Conservation (phyloP, 1,284 basidiomycete genomes). For the Schizophyllum commune region DNA sequence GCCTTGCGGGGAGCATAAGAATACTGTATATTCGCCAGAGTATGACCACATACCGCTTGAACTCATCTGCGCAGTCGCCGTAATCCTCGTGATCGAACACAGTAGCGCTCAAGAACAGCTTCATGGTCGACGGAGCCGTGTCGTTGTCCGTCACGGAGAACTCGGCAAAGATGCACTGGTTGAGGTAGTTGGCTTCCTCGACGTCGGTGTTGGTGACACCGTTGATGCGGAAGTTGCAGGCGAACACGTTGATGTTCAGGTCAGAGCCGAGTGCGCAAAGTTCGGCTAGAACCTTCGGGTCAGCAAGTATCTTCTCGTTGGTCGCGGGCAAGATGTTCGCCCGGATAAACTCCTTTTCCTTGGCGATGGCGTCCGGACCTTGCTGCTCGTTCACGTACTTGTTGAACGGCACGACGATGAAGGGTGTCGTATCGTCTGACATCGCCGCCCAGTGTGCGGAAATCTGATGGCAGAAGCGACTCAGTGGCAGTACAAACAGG, state of each 20-base stretch:
- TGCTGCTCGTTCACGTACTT: constrained; percentile 24
- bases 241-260: constrained; percentile 37
- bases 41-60: no score
- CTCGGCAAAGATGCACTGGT: constrained; percentile 30
- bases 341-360: constrained; percentile 30
- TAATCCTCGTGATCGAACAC: constrained; percentile 26
- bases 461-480: constrained; percentile 2
- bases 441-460: constrained; percentile 34
- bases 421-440: constrained; percentile 20
- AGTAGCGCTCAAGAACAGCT: constrained; percentile 30
- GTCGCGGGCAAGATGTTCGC: constrained; percentile 23
- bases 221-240: constrained; percentile 34
- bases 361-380: constrained; percentile 16
- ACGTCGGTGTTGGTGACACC: constrained; percentile 33
- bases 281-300: constrained; percentile 24
- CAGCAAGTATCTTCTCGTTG: constrained; percentile 26
- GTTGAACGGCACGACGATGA: constrained; percentile 31
- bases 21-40: no score
- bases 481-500: no score
- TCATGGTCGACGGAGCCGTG: constrained; percentile 19
- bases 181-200: constrained; percentile 37
- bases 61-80: constrained; percentile 19
- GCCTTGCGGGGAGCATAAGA: no score
- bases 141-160: constrained; percentile 25
- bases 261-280: constrained; percentile 33